Conservation (phyloP, 768 basidiomycete species). For the Pleurotus sapidus region DNA sequence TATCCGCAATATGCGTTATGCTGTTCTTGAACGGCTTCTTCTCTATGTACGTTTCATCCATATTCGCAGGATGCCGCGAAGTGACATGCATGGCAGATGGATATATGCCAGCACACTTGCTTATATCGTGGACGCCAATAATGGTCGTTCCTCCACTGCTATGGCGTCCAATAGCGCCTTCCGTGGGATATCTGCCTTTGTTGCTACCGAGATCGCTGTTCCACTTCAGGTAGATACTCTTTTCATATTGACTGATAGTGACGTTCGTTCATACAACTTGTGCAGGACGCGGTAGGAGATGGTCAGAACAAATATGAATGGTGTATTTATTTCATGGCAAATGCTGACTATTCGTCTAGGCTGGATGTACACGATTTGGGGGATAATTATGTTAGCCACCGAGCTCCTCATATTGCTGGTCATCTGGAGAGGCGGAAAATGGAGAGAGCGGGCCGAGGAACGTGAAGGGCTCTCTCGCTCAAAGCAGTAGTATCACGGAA, state of each 20-base stretch:
- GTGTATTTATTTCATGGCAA: not conserved
- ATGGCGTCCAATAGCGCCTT: slow-evolving; percentile 76
- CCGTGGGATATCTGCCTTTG: slow-evolving; percentile 66
- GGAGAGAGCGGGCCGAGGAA: slow-evolving; percentile 52
- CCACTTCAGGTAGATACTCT: slow-evolving; percentile 56
- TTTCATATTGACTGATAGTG: not conserved
- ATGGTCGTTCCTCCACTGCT: slow-evolving; percentile 73
- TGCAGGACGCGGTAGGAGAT: slow-evolving; percentile 67
- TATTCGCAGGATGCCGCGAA: not conserved
- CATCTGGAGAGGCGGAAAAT: slow-evolving; percentile 51
- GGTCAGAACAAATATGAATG: slow-evolving; percentile 33
- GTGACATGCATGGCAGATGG: slow-evolving; percentile 25
- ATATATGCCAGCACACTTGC: slow-evolving; percentile 48
- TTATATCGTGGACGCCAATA: slow-evolving; percentile 86
- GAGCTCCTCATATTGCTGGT: slow-evolving; percentile 61
- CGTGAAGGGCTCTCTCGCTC: slow-evolving; percentile 26
- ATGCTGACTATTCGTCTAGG: slow-evolving; percentile 24
- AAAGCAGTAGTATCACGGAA: not conserved
- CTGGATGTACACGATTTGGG: slow-evolving; percentile 69
- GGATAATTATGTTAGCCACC: slow-evolving; percentile 44
- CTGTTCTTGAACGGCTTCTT: slow-evolving; percentile 75
- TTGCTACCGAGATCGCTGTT: slow-evolving; percentile 69
- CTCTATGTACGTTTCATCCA: slow-evolving; percentile 52
- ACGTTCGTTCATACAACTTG: not conserved
- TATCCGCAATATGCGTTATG: slow-evolving; percentile 67